Conservation (phyloP, 257 asterid genomes). For the Fraxinus cuspidata region DNA sequence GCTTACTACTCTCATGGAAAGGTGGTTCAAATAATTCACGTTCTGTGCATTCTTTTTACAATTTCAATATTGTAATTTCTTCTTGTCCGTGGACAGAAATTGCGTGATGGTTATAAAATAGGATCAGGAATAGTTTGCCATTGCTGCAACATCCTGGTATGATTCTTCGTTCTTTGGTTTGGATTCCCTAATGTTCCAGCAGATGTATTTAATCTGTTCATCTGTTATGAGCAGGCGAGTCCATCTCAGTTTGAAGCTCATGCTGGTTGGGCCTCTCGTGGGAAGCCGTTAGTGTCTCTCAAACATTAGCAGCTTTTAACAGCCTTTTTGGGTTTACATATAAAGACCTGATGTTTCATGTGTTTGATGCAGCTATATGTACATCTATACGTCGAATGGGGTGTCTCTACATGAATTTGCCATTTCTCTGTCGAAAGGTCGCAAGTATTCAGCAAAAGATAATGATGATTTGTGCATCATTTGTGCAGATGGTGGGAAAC, state of each 20-base stretch:
- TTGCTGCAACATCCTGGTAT: constrained; percentile 91
- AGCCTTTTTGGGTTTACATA: constrained; percentile 9
- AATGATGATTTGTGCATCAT: constrained; percentile 94
- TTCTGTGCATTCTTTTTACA: constrained; percentile 5
- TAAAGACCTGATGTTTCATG: constrained; percentile 30
- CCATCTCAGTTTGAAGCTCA: constrained; percentile 98
- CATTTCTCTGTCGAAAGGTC: constrained; percentile 77
- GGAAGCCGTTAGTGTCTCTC: constrained; percentile 79
- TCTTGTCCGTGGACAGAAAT: constrained; percentile 52
- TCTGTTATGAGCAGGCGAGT: constrained; percentile 72
- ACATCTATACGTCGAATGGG: constrained; percentile 95
- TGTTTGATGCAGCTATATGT: constrained; percentile 73
- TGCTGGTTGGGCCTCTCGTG: constrained; percentile 99
- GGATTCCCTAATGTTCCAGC: constrained; percentile 19
- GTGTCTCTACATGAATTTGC: constrained; percentile 96
- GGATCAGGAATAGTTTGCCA: constrained; percentile 83
- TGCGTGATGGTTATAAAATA: constrained; percentile 88
- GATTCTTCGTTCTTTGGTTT: constrained; percentile 23
- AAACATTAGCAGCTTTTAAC: constrained; percentile 18
- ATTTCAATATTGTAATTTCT: constrained; percentile 28
- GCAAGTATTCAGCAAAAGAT: constrained; percentile 63
- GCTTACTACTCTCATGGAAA: constrained; percentile 91
- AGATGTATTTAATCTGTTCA: constrained; percentile 27
- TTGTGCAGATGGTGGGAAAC: constrained; percentile 98
- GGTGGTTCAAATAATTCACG: constrained; percentile 46